These are phyloP conservation scores for Elsinoe fawcettii DNA, from an alignment of 2,329 filamentous ascomycete genomes.

Conservation along the genomic window DNA sequence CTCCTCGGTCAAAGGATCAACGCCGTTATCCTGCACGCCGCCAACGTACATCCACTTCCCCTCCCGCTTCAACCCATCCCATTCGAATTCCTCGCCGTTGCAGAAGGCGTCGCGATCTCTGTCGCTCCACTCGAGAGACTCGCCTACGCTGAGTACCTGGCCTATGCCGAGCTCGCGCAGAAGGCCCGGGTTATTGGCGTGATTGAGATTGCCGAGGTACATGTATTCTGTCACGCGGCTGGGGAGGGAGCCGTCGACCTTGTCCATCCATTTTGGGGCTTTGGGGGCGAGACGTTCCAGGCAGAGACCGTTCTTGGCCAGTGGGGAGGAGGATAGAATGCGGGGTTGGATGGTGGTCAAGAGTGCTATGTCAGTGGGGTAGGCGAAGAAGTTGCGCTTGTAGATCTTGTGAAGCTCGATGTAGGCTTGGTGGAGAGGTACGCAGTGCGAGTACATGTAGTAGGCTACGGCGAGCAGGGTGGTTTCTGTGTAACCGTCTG, in stretches of 20 bases:
- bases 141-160: constrained; percentile 85
- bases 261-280: constrained; percentile 72
- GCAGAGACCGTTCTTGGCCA: constrained; percentile 28
- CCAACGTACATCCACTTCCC: constrained; percentile 56
- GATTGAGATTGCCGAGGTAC: constrained; percentile 87
- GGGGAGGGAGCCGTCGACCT: constrained; percentile 82
- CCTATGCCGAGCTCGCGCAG: constrained; percentile 72
- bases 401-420: constrained; percentile 71
- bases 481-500: constrained; percentile 92
- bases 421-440: constrained; percentile 78
- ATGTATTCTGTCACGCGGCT: constrained; percentile 86
- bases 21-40: constrained; percentile 90
- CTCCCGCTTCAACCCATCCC: not conserved
- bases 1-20: constrained; percentile 80
- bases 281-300: constrained; percentile 39
- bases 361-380: constrained; percentile 79
- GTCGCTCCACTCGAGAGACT: constrained; percentile 73
- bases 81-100: constrained; percentile 14
- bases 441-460: constrained; percentile 81
- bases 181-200: constrained; percentile 88
- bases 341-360: constrained; percentile 69
- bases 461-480: constrained; percentile 85
- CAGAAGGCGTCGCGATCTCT: constrained; percentile 41
- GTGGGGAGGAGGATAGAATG: constrained; percentile 64
- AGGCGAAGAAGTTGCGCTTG: constrained; percentile 90